Base-by-base conservation (phyloP, 768 basidiomycete genomes). In the Dacryopinax primogenitus region DNA sequence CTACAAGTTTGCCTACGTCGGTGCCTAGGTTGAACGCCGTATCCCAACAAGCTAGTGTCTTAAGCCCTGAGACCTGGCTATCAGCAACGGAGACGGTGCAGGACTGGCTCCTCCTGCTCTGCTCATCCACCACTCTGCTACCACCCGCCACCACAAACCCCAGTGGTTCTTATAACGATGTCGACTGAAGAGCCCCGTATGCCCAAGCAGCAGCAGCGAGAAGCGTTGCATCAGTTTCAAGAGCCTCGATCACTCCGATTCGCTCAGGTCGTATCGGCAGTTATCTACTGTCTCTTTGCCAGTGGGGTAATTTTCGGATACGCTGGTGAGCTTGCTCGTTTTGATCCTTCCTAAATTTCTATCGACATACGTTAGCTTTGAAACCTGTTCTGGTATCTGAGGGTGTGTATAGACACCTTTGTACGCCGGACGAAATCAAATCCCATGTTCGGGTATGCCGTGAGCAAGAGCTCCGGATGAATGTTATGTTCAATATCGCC, bases 401-500 rank as follows among this genome's bases (percentile, higher is more conserved):
- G 63, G 72, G 72, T 70, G 74, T 76, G 15, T 76, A 76, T 68
- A 33, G 51, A 1, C 65, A 72, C 6, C 68, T 73, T 3, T 76
- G 75, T 58, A 62, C 65, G 7, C 67, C 51, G 12, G 70, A 68
- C 18, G 68, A 68, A 33, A 62, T 36, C 32, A 33, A 33, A 23
- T 36, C 62, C 44, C 45, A 28, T n/a, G 66, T 61, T 44, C 47
- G 64, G 13, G 70, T 66, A 7, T 70, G 71, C 47, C 62, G 67
- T n/a, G 67, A 65, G 18, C 71, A 71, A 64, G 71, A 67, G 28
- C 64, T 65, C 23, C 1, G 73, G 18, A 67, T 76, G 35, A 76
- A 76, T 63, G 69, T 67, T 21, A 71, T 76, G 69, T 76, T 77
- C 69, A 73, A 74, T 21, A 65, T 76, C 23, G 71, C 73, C 6